These are phyloP conservation scores for Entophlyctis luteolus DNA, from an alignment of 192 early-diverging fungal genomes.

Conservation along the genomic window DNA sequence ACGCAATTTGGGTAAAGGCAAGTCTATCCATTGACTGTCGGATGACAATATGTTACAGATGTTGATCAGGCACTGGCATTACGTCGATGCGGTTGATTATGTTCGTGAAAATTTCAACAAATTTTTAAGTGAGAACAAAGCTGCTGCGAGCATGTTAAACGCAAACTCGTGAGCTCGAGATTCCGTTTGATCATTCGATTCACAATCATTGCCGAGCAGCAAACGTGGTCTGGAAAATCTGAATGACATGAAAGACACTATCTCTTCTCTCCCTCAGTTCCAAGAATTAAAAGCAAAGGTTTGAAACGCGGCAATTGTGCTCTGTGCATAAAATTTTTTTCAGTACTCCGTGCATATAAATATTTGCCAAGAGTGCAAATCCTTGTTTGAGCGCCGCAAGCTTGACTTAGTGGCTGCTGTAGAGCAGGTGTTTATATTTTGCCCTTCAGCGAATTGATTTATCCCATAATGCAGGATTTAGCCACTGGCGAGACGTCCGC, in stretches of 20 bases:
- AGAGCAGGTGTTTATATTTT: constrained; percentile 61
- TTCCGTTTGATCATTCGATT: constrained; percentile 15
- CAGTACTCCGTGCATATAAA: constrained; percentile 83
- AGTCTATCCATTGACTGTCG: not conserved
- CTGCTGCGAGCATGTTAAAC: constrained; percentile 41
- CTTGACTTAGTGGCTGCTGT: constrained; percentile 66
- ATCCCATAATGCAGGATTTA: constrained; percentile 48
- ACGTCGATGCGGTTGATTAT: constrained; percentile 71
- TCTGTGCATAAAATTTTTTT: not conserved
- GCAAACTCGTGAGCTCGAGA: constrained; percentile 12
- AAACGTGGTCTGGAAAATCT: constrained; percentile 56
- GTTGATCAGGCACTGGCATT: constrained; percentile 74
- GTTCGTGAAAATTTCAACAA: constrained; percentile 71
- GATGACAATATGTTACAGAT: constrained; percentile 24
- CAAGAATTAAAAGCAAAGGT: constrained; percentile 71
- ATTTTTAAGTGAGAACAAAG: constrained; percentile 77
- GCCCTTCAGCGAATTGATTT: constrained; percentile 5
- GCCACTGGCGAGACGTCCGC: constrained; percentile 77
- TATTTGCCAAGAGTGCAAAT: constrained; percentile 79
- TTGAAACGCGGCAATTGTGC: not conserved
- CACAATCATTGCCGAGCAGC: constrained; percentile 15
- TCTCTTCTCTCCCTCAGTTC: constrained; percentile 79
- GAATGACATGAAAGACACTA: constrained; percentile 81
- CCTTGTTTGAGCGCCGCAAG: constrained; percentile 65
- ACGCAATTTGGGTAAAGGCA: constrained; percentile 64